Percentiles rank a stretch among this genome's conserved stretches.
Conservation (phyloP, 371 early-diverging fungal genomes). For the Capillidium heterosporum region DNA sequence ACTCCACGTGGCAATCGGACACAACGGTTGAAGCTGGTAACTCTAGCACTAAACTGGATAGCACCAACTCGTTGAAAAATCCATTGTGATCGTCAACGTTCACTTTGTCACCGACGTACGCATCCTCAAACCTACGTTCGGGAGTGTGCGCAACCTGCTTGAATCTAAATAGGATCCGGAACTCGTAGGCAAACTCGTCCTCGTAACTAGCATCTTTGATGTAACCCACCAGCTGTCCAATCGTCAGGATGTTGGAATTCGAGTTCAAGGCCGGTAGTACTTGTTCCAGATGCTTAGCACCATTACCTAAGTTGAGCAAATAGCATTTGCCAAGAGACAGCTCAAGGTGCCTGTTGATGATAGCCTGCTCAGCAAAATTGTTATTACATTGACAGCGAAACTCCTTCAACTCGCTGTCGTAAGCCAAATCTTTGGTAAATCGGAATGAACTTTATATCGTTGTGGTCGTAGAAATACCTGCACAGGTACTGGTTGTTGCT, state of each 20-base stretch:
- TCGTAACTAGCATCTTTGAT: neutral
- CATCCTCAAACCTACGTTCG: neutral
- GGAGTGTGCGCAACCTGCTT: neutral
- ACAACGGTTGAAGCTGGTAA: neutral
- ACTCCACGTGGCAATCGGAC: constrained; percentile 2
- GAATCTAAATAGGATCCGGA: neutral
- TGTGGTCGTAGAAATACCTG: constrained; percentile 9
- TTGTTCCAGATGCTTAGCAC: neutral
- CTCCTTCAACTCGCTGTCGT: neutral
- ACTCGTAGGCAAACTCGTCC: neutral
- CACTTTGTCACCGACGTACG: neutral
- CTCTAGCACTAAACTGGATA: neutral
- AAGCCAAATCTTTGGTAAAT: neutral
- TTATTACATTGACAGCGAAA: constrained; percentile 1
- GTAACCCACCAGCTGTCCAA: neutral
- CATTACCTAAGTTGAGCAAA: neutral
- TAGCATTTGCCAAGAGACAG: constrained; percentile 5
- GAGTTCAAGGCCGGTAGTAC: neutral
- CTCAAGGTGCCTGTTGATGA: neutral
- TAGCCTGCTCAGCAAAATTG: neutral
- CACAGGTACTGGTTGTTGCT: constrained; percentile 9
- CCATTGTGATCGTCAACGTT: neutral
- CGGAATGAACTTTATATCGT: constrained; percentile 6
- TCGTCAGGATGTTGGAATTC: neutral
- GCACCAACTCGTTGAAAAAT: neutral